These are phyloP conservation scores for Talaromyces sp. DNA, from an alignment of 2,329 filamentous ascomycete species.

Conservation along the genomic window DNA sequence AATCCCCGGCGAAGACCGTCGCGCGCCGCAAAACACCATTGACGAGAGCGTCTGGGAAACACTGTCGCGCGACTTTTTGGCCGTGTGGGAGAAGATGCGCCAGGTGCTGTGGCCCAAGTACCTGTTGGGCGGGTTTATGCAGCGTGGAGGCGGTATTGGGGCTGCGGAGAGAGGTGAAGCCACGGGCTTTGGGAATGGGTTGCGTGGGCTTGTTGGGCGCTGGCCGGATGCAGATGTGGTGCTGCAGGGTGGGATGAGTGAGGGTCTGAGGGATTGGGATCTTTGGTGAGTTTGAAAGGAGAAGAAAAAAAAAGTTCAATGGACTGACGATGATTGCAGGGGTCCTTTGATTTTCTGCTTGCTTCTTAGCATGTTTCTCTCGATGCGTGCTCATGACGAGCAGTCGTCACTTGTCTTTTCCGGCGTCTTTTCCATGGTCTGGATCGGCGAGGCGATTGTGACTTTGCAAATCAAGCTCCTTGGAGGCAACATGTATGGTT, in stretches of 20 bases:
- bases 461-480: constrained; percentile 97
- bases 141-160: constrained; percentile 50
- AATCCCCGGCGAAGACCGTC: constrained; percentile 88
- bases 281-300: constrained; percentile 57
- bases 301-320: not conserved
- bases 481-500: constrained; percentile 87
- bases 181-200: constrained; percentile 39
- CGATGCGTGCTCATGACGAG: constrained; percentile 69
- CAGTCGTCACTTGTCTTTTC: constrained; percentile 90
- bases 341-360: constrained; percentile 93
- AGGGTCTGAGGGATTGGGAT: constrained; percentile 93
- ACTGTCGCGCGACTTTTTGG: constrained; percentile 82
- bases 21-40: constrained; percentile 85
- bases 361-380: constrained; percentile 79
- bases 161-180: constrained; percentile 55
- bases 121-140: constrained; percentile 66
- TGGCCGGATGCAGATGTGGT: constrained; percentile 66
- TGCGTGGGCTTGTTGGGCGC: constrained; percentile 54
- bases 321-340: constrained; percentile 42
- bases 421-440: constrained; percentile 92
- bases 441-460: constrained; percentile 93
- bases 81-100: constrained; percentile 96
- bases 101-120: constrained; percentile 97
- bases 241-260: constrained; percentile 70
- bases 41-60: constrained; percentile 98